Evolutionary conservation across 495 filamentous ascomycete genomes (phyloP).

Genomic region (Physcia stellaris): DNA sequence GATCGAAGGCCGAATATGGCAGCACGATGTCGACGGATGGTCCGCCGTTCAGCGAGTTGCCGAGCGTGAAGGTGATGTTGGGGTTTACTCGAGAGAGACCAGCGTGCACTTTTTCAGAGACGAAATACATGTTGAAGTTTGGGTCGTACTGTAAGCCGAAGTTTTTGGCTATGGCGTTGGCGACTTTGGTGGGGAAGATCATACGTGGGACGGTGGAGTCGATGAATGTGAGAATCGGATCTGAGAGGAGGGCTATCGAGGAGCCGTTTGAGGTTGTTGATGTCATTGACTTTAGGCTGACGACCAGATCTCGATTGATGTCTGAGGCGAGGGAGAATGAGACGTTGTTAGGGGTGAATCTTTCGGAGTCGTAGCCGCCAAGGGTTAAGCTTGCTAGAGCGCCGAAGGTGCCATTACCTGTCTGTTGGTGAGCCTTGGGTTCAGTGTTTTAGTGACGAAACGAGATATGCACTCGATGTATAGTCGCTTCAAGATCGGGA

Average conservation of each 20-base stretch:
- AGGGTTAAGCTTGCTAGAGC: constrained; percentile 40
- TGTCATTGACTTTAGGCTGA: constrained; percentile 31
- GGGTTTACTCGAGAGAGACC: constrained; percentile 23
- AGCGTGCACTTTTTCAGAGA: constrained; percentile 29
- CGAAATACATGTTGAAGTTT: constrained; percentile 29
- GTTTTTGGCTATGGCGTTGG: constrained; percentile 33
- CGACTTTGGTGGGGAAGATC: constrained; percentile 37
- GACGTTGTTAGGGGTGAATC: constrained; percentile 34
- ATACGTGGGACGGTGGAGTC: constrained; percentile 42
- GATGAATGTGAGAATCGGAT: constrained; percentile 25
- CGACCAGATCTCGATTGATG: constrained; percentile 35
- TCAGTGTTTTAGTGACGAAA: too few species aligned
- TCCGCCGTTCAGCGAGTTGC: constrained; percentile 27
- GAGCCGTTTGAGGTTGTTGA: constrained; percentile 15
- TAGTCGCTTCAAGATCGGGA: too few species aligned
- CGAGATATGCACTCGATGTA: too few species aligned
- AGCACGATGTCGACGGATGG: constrained; percentile 42
- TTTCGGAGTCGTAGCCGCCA: constrained; percentile 39
- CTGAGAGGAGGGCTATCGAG: constrained; percentile 4
- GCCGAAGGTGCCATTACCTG: too few species aligned
- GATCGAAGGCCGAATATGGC: constrained; percentile 43
- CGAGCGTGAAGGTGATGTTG: constrained; percentile 34
- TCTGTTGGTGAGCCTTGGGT: too few species aligned
- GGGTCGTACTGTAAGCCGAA: constrained; percentile 35
- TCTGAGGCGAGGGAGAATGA: constrained; percentile 36